Evolutionary conservation across 2,329 filamentous ascomycete genomes (phyloP).

Genomic region (Talaromyces sp.): DNA sequence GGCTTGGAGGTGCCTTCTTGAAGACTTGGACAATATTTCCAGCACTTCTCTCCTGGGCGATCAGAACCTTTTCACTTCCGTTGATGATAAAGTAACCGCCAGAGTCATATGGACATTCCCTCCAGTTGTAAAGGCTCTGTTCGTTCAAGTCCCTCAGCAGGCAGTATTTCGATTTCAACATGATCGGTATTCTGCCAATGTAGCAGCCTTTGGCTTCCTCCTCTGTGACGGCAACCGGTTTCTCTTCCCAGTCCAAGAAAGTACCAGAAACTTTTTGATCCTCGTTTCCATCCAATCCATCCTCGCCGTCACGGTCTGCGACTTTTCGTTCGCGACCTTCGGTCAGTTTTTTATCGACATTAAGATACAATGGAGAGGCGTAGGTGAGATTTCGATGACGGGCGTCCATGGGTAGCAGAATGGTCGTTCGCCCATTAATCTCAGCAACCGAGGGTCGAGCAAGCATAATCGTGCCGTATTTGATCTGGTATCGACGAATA

Average conservation of each 20-base stretch:
- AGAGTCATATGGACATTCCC: conserved; percentile 97
- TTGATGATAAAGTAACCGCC: conserved; percentile 99
- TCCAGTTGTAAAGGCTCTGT: conserved; percentile 81
- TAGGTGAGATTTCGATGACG: conserved; percentile 95
- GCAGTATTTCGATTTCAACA: conserved; percentile 97
- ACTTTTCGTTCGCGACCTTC: conserved; percentile 74
- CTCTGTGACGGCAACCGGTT: conserved; percentile 51
- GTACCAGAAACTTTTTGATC: conserved; percentile 43
- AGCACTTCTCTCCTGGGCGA: conserved; percentile 94
- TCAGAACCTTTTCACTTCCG: conserved; percentile 95
- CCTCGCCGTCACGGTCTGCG: conserved; percentile 61
- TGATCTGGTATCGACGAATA: conserved; percentile 89
- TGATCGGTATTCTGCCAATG: conserved; percentile 92
- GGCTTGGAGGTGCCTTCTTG: conserved; percentile 90
- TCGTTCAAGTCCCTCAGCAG: conserved; percentile 80
- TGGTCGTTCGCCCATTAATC: conserved; percentile 80
- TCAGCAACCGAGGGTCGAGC: conserved; percentile 89
- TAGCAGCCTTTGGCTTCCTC: conserved; percentile 65
- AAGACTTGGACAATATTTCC: conserved; percentile 99
- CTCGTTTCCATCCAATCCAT: conserved; percentile 50
- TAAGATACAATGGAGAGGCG: conserved; percentile 82
- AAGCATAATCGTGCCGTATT: conserved; percentile 85
- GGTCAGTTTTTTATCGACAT: conserved; percentile 79
- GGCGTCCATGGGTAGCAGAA: conserved; percentile 89
- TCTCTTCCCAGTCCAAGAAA: conserved; percentile 46